These are phyloP conservation scores for Phytophthora quininea DNA, from an alignment of 352 stramenopile species.

Conservation along the genomic window DNA sequence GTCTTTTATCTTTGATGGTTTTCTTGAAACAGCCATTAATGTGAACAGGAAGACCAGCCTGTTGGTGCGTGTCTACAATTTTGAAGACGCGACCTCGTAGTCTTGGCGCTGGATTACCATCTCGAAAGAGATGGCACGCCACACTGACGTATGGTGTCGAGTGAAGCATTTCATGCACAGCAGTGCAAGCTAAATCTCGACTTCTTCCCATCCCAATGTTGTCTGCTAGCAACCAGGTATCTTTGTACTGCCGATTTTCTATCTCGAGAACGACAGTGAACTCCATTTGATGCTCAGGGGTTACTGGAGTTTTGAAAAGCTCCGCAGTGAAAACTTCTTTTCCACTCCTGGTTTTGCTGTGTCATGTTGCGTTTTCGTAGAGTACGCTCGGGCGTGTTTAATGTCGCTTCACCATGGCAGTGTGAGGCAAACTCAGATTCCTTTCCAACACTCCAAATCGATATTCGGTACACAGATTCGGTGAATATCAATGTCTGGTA, in stretches of 20 bases:
- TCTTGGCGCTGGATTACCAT: slow-evolving; percentile 41
- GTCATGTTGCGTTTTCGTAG: slow-evolving; percentile 56
- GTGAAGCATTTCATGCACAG: slow-evolving; percentile 65
- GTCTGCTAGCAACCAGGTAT: slow-evolving; percentile 72
- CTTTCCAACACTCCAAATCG: slow-evolving; percentile 69
- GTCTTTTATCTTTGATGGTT: slow-evolving; percentile 47
- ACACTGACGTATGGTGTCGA: slow-evolving; percentile 74
- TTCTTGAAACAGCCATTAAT: slow-evolving; percentile 85
- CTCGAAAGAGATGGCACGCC: slow-evolving; percentile 62
- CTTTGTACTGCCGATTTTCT: slow-evolving; percentile 52
- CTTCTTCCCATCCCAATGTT: slow-evolving; percentile 72
- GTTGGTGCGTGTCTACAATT: slow-evolving; percentile 52
- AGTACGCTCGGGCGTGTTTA: slow-evolving; percentile 46
- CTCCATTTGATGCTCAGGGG: slow-evolving; percentile 69
- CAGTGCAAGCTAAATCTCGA: slow-evolving; percentile 63
- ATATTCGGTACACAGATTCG: slow-evolving; percentile 61
- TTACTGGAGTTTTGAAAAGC: slow-evolving; percentile 74
- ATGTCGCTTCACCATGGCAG: slow-evolving; percentile 53
- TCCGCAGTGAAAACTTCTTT: slow-evolving; percentile 81
- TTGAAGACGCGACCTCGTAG: slow-evolving; percentile 72
- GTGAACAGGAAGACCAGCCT: slow-evolving; percentile 65
- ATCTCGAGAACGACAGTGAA: slow-evolving; percentile 68
- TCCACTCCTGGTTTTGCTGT: slow-evolving; percentile 68
- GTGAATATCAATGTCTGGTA: slow-evolving; percentile 76
- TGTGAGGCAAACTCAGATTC: slow-evolving; percentile 66